Conservation (phyloP, 2,329 filamentous ascomycete species). For the Cryphonectria nitschkei region DNA sequence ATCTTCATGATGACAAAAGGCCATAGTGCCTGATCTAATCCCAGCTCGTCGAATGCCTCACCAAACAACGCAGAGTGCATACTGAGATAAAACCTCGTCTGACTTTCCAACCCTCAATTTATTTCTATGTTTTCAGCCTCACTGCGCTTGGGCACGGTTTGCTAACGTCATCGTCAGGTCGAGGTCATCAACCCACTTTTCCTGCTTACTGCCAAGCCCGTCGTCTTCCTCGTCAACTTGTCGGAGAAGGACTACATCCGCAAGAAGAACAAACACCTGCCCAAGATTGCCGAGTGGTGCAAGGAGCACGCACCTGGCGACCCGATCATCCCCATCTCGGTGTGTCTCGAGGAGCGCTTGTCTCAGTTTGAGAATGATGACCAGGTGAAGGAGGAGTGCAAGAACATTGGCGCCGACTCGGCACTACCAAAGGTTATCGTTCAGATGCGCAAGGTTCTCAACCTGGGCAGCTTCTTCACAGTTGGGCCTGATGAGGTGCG, state of each 20-base stretch:
- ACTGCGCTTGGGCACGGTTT: constrained; percentile 17
- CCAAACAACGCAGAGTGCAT: constrained; percentile 74
- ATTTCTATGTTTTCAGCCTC: constrained; percentile 3
- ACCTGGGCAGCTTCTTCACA: constrained; percentile 96
- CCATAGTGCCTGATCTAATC: constrained; percentile 91
- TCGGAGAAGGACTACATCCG: constrained; percentile 96
- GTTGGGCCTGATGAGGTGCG: constrained; percentile 93
- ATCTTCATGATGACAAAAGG: constrained; percentile 95
- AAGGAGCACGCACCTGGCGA: constrained; percentile 87
- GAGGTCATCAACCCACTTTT: constrained; percentile 97
- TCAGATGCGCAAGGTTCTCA: constrained; percentile 90
- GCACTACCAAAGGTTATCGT: constrained; percentile 88
- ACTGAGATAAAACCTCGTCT: constrained; percentile 86
- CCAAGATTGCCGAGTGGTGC: constrained; percentile 93
- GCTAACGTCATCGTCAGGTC: constrained; percentile 63
- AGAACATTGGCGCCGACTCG: constrained; percentile 84
- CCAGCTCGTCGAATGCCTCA: constrained; percentile 99
- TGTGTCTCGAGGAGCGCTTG: constrained; percentile 90
- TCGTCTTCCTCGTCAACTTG: constrained; percentile 95
- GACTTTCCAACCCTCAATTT: constrained; percentile 47
- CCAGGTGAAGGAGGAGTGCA: constrained; percentile 82
- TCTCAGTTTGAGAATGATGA: constrained; percentile 78
- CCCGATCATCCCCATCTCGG: constrained; percentile 90
- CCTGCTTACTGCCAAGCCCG: constrained; percentile 93
- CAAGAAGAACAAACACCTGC: constrained; percentile 99